Evolutionary conservation across 805 yeast genomes (phyloP), one percentile per base, ranked within the genome.

Genomic region (Suhomyces vadensis): DNA sequence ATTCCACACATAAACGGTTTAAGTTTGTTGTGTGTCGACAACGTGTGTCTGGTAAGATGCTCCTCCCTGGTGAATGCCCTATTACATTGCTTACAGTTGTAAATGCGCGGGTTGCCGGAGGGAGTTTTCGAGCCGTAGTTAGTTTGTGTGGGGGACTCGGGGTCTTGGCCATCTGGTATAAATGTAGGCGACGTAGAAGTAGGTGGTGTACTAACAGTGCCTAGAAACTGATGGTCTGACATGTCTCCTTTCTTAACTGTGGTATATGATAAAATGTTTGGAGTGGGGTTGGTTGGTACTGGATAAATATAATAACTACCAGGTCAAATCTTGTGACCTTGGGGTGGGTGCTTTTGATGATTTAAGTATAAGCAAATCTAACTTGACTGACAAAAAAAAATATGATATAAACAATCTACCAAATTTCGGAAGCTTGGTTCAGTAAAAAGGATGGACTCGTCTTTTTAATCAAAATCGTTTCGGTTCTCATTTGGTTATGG

Each of bases 11-110:
- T 56, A 48, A 67, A 71, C 2, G 77, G 77, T 50, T 70, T 71
- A 42, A 70, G 57, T 43, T 71, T 71, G 54, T 71, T 71, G 48
- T 71, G 77, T 7, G 77, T 71, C 46, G 67, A 65, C 25, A 68
- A 54, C 11, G 71, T 60, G 48, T 71, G 77, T 37, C 77, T 55
- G 21, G 73, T 68, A 31, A 71, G 55, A 46, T 71, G 77, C 51
- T 71, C 77, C 47, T 71, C 75, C 45, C 77, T 55, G n/a, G 75
- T 71, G 53, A 71, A 71, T 3, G 77, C 77, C 19, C 75, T 60
- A 37, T 67, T 59, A 49, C 77, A 71, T 38, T 67, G 65, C 23
- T 57, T 56, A 51, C 77, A 71, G 43, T 67, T 67, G 52, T 55
- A 69, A 17, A 71, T 61, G 37, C 77, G 58, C 24, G 75, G 66